Percentiles rank a stretch among this genome's conserved stretches.
Evolutionary conservation across 129 eudicot genomes (phyloP).

Genomic region (Chrysanthemum makinoi): DNA sequence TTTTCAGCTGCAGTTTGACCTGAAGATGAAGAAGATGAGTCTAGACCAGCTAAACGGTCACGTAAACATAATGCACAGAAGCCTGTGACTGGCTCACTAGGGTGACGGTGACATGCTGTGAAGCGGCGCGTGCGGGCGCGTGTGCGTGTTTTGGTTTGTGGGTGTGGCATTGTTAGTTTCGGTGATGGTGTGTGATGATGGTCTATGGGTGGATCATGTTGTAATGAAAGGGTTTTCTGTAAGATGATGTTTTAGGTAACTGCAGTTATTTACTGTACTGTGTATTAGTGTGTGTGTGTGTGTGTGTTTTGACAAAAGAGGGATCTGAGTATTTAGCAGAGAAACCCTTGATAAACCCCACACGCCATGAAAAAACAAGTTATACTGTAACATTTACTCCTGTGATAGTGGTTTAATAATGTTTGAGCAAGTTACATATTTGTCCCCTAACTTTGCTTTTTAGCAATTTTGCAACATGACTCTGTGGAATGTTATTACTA

Average conservation of each 20-base stretch:
- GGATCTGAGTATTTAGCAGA: constrained; percentile 27
- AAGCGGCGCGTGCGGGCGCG: constrained; percentile 57
- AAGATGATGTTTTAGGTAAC: constrained; percentile 20
- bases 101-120: constrained; percentile 90
- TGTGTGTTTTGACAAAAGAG: constrained; percentile 17
- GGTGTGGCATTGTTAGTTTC: constrained; percentile 40
- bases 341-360: constrained; percentile 43
- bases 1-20: constrained; percentile 22
- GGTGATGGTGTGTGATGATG: constrained; percentile 9
- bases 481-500: background rate
- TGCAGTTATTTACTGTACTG: constrained; percentile 20
- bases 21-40: constrained; percentile 31
- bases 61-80: constrained; percentile 87
- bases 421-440: constrained; percentile 4
- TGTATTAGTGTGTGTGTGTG: background rate
- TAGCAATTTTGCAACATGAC: constrained; percentile 3
- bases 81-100: constrained; percentile 64
- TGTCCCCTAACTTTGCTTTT: constrained; percentile 17
- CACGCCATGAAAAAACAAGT: constrained; percentile 18
- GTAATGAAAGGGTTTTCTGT: constrained; percentile 9
- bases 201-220: background rate
- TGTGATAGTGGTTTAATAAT: constrained; percentile 16
- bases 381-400: background rate
- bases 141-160: constrained; percentile 36
- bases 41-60: constrained; percentile 81